phyloP scores from a whole-genome alignment of 169 alveolate genomes.

The Cryptosporidium sp. region DNA sequence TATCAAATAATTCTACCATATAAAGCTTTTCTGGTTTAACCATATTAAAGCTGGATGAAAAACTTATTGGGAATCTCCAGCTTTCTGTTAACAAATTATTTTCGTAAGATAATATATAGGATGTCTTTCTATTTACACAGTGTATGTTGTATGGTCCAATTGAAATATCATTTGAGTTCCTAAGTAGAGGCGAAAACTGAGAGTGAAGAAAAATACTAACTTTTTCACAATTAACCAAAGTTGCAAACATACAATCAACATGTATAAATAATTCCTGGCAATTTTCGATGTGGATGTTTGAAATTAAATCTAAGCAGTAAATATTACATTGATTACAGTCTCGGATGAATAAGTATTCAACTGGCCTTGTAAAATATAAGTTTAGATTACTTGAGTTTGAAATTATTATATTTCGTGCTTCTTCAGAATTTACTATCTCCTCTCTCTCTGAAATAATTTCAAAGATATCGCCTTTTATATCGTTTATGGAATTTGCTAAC shows the following conservation, averaged over 20 bases:
- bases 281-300: conserved; percentile 15
- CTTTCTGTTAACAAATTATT: neutral
- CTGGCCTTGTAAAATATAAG: conserved; percentile 29
- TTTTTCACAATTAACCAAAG: neutral
- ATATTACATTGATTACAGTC: conserved; percentile 13
- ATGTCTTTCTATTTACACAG: conserved; percentile 34
- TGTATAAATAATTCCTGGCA: conserved; percentile 1
- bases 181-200: conserved; percentile 50
- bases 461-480: neutral
- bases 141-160: conserved; percentile 60
- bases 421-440: neutral
- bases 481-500: neutral
- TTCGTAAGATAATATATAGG: conserved; percentile 29
- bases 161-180: neutral
- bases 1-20: conserved; percentile 22
- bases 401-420: conserved; percentile 13
- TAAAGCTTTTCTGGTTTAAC: conserved; percentile 20
- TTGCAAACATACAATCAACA: conserved; percentile 33
- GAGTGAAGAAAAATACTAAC: conserved; percentile 23
- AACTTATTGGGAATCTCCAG: conserved; percentile 35
- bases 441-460: conserved; percentile 2
- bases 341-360: neutral
- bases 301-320: conserved; percentile 22
- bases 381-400: conserved; percentile 11
- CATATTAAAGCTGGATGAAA: conserved; percentile 20